A percentile compares a stretch with the other conserved stretches of the same genome.
Evolutionary conservation across 2,329 filamentous ascomycete species (phyloP).

Genomic region (Aspergillus tubingensis): DNA sequence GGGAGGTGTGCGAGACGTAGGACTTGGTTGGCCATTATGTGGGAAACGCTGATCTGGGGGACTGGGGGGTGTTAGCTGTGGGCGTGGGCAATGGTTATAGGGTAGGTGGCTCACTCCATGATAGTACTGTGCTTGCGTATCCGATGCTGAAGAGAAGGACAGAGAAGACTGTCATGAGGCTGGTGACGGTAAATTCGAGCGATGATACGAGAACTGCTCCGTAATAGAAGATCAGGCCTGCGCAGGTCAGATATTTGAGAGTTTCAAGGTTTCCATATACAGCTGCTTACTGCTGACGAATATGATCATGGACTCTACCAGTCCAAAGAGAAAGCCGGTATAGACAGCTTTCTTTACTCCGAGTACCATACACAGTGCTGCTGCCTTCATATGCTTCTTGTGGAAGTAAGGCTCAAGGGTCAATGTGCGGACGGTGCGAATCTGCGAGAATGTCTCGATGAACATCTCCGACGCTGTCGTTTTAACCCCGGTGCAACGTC

Average conservation of each 20-base stretch:
- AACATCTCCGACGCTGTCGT: constrained; percentile 64
- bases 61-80: constrained; percentile 44
- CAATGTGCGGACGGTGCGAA: constrained; percentile 74
- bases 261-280: not conserved
- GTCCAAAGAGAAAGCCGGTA: constrained; percentile 71
- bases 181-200: constrained; percentile 53
- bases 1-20: constrained; percentile 69
- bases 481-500: constrained; percentile 63
- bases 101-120: constrained; percentile 51
- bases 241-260: constrained; percentile 5
- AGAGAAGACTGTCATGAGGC: constrained; percentile 74
- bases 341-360: constrained; percentile 68
- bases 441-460: constrained; percentile 74
- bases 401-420: constrained; percentile 73
- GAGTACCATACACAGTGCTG: constrained; percentile 55
- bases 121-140: constrained; percentile 68
- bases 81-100: not conserved
- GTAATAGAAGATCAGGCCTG: constrained; percentile 80
- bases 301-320: constrained; percentile 71
- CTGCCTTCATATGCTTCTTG: constrained; percentile 60
- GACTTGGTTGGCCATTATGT: constrained; percentile 71
- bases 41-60: constrained; percentile 76
- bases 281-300: constrained; percentile 61
- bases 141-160: constrained; percentile 81
- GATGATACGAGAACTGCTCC: constrained; percentile 65